phyloP scores from a whole-genome alignment of 2,329 filamentous ascomycete species.

The Aspergillus ruber region DNA sequence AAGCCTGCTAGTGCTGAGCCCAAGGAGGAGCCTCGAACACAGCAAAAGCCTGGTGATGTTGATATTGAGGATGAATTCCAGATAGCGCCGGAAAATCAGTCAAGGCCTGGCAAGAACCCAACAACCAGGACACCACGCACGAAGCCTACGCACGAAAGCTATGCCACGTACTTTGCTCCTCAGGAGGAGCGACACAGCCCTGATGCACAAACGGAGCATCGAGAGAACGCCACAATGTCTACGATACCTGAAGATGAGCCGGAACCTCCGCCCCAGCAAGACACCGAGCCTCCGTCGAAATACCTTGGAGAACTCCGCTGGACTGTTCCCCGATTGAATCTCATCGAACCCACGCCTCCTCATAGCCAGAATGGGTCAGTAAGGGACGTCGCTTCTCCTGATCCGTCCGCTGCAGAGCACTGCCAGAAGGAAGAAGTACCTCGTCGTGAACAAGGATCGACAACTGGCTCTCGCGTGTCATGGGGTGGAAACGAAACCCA shows the following conservation, averaged over 20 bases:
- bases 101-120: slow-evolving; percentile 15
- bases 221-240: slow-evolving; percentile 17
- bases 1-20: no score
- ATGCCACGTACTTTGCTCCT: slow-evolving; percentile 38
- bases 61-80: slow-evolving; percentile 7
- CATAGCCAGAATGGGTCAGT: slow-evolving; percentile 40
- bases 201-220: slow-evolving; percentile 26
- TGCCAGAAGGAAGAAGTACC: slow-evolving; percentile 41
- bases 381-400: slow-evolving; percentile 23
- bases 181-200: slow-evolving; percentile 33
- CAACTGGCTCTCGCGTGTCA: slow-evolving; percentile 50
- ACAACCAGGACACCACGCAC: slow-evolving; percentile 23
- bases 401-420: slow-evolving; percentile 29
- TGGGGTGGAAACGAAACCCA: slow-evolving; percentile 62
- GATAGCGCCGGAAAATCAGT: slow-evolving; percentile 6
- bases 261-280: slow-evolving; percentile 17
- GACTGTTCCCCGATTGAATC: slow-evolving; percentile 48
- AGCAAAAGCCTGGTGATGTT: no score
- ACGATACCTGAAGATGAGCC: slow-evolving; percentile 27
- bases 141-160: slow-evolving; percentile 36
- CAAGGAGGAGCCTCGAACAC: no score
- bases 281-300: slow-evolving; percentile 11
- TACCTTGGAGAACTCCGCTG: slow-evolving; percentile 29
- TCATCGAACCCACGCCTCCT: slow-evolving; percentile 54
- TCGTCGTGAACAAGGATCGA: neutral